Percentiles rank a stretch among this genome's conserved stretches.
phyloP scores from a whole-genome alignment of 1,139 yeast species.

The Saccharomycopsis crataegensis region DNA sequence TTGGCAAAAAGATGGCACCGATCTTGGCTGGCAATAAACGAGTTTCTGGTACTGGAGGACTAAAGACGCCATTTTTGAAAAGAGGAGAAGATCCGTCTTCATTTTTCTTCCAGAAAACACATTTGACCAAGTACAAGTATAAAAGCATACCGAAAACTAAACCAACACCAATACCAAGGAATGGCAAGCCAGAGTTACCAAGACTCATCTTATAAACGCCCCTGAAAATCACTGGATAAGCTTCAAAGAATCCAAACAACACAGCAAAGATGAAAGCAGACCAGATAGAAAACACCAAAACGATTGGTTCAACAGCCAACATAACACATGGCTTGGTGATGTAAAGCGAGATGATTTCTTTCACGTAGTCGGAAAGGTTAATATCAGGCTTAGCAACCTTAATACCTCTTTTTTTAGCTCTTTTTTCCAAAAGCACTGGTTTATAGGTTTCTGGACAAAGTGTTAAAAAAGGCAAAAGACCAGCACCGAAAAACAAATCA shows the following conservation, averaged over 20 bases:
- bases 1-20: conserved; percentile 59
- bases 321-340: conserved; percentile 56
- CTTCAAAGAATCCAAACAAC: conserved; percentile 70
- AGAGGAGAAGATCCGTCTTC: conserved; percentile 57
- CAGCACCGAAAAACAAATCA: conserved; percentile 63
- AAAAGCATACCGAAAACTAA: conserved; percentile 44
- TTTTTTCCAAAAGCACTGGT: conserved; percentile 45
- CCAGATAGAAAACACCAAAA: conserved; percentile 55
- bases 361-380: conserved; percentile 28
- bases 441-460: conserved; percentile 67
- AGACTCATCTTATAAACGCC: conserved; percentile 50
- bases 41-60: conserved; percentile 39
- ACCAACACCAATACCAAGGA: conserved; percentile 64
- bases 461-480: conserved; percentile 48
- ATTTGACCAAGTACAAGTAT: conserved; percentile 43
- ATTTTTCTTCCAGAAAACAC: conserved; percentile 45
- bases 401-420: conserved; percentile 56
- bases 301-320: conserved; percentile 65
- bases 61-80: conserved; percentile 45
- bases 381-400: conserved; percentile 33
- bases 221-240: conserved; percentile 64
- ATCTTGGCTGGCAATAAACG: conserved; percentile 41
- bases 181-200: conserved; percentile 62
- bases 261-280: conserved; percentile 71
- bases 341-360: conserved; percentile 36